A percentile compares a stretch with the other conserved stretches of the same genome.
Conservation (phyloP, 2,329 filamentous ascomycete species). For the Scedosporium apiospermum region DNA sequence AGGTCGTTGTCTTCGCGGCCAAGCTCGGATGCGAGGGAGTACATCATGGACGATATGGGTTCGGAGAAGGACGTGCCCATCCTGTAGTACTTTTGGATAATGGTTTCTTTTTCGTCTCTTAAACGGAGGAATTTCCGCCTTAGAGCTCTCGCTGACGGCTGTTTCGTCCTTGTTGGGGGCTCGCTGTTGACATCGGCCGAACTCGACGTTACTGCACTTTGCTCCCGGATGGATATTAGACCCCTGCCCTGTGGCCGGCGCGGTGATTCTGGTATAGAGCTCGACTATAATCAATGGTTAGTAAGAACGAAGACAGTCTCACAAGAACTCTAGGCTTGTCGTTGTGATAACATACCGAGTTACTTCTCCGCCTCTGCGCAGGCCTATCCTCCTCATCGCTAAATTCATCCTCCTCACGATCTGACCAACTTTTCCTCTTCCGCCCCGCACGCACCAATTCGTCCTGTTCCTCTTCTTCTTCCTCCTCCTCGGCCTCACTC, state of each 20-base stretch:
- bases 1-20: conserved; percentile 95
- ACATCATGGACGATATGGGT: conserved; percentile 88
- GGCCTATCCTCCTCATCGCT: conserved; percentile 70
- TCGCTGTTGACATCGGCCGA: conserved; percentile 32
- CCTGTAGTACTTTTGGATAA: conserved; percentile 75
- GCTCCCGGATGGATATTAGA: conserved; percentile 44
- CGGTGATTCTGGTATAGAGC: conserved; percentile 56
- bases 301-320: no score
- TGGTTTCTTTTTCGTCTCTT: conserved; percentile 64
- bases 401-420: conserved; percentile 57
- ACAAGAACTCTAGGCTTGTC: no score
- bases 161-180: conserved; percentile 49
- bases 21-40: conserved; percentile 87
- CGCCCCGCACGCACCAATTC: conserved; percentile 38
- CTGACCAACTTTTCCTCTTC: conserved; percentile 75
- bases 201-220: conserved; percentile 35
- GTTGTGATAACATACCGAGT: conserved; percentile 53
- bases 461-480: conserved; percentile 42
- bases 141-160: conserved; percentile 59
- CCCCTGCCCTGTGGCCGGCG: conserved; percentile 50
- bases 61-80: conserved; percentile 88
- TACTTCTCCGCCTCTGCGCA: conserved; percentile 72
- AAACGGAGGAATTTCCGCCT: conserved; percentile 65
- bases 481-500: conserved; percentile 22
- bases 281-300: conserved; percentile 37